Conservation (phyloP, 768 basidiomycete species). For the Panaeolus papilionaceus region DNA sequence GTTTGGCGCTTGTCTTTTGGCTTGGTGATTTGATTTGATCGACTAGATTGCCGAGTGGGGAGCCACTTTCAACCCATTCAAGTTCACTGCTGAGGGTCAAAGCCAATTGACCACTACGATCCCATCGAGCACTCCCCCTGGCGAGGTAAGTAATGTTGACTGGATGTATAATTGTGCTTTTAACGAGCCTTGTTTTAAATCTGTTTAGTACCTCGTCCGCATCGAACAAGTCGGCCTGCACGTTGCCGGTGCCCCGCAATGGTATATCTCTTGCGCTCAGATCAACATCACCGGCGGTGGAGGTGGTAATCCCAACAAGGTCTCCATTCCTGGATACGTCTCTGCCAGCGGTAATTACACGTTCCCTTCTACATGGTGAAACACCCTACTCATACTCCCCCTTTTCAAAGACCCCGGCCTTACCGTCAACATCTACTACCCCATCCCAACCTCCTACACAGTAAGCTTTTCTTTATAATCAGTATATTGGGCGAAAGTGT, state of each 20-base stretch:
- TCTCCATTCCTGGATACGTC: slow-evolving; percentile 57
- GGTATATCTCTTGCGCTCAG: slow-evolving; percentile 56
- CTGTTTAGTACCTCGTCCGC: slow-evolving; percentile 46
- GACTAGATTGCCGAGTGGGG: slow-evolving; percentile 49
- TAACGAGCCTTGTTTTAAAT: neutral
- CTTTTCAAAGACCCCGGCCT: slow-evolving; percentile 41
- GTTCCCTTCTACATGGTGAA: neutral
- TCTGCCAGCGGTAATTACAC: slow-evolving; percentile 37
- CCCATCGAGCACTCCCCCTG: slow-evolving; percentile 47
- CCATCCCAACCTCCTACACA: slow-evolving; percentile 40
- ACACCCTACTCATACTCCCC: slow-evolving; percentile 8
- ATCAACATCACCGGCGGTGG: slow-evolving; percentile 51
- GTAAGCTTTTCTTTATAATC: slow-evolving; percentile 21
- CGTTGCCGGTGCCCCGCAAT: slow-evolving; percentile 50
- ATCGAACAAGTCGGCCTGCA: slow-evolving; percentile 56
- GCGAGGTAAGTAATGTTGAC: slow-evolving; percentile 37
- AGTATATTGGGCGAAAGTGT: neutral
- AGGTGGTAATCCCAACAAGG: slow-evolving; percentile 48
- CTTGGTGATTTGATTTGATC: slow-evolving; percentile 14
- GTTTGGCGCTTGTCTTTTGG: neutral
- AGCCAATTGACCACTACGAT: slow-evolving; percentile 46
- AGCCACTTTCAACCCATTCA: slow-evolving; percentile 44
- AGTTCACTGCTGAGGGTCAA: slow-evolving; percentile 37
- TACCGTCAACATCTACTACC: slow-evolving; percentile 49
- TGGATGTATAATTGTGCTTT: neutral